phyloP scores from a whole-genome alignment of 768 basidiomycete genomes.

The Boletus reticulatus region DNA sequence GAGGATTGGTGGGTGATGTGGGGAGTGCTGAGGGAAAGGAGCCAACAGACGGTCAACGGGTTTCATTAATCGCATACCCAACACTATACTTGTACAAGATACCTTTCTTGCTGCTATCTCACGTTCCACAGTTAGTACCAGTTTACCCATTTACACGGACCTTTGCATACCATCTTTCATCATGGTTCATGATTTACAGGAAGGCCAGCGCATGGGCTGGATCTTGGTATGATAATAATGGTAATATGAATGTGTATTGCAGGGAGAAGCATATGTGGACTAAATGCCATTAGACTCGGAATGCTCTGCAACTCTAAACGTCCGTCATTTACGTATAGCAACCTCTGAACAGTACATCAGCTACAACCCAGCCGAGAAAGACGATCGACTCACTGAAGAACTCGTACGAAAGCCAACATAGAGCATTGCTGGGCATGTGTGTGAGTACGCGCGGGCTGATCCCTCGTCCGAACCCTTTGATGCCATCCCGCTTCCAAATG shows the following conservation, averaged over 20 bases:
- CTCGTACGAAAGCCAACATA: slow-evolving; percentile 97
- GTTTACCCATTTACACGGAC: neutral
- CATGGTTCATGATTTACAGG: neutral
- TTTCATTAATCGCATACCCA: slow-evolving; percentile 9
- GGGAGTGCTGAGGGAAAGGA: slow-evolving; percentile 47
- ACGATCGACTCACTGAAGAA: slow-evolving; percentile 83
- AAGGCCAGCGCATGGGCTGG: neutral
- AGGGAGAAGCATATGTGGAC: slow-evolving; percentile 3
- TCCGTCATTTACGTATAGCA: slow-evolving; percentile 50
- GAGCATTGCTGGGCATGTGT: slow-evolving; percentile 94
- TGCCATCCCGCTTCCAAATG: slow-evolving; percentile 83
- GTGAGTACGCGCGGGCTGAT: slow-evolving; percentile 90
- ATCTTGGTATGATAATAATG: neutral
- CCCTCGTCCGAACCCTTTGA: slow-evolving; percentile 84
- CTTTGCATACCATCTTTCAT: neutral
- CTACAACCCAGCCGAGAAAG: neutral
- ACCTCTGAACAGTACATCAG: slow-evolving; percentile 45
- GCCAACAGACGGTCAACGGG: slow-evolving; percentile 14
- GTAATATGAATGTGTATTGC: slow-evolving; percentile 18
- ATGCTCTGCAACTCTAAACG: slow-evolving; percentile 17
- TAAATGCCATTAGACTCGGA: slow-evolving; percentile 4
- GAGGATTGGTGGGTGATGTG: slow-evolving; percentile 69
- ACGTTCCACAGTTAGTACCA: neutral
- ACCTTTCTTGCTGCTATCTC: neutral
- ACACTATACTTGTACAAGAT: slow-evolving; percentile 4